These are phyloP conservation scores for Isabelozyma heimii DNA, from an alignment of 805 yeast species.

Conservation along the genomic window DNA sequence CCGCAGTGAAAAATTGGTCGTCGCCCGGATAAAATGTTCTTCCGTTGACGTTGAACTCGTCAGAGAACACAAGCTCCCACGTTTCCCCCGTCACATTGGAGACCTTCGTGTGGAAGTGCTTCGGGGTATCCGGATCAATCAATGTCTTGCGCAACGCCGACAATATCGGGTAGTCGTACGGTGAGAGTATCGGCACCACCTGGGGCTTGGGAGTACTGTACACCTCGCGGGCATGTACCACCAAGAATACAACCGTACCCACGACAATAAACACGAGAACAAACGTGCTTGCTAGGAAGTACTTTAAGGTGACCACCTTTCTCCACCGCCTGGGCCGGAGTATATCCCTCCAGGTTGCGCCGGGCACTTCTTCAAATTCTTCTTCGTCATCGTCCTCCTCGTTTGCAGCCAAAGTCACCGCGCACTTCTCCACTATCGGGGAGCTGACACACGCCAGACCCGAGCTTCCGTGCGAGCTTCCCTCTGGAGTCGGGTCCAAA, in stretches of 20 bases:
- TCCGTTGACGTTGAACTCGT: slow-evolving; percentile 38
- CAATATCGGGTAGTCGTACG: slow-evolving; percentile 56
- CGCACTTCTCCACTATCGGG: too few relatives aligned
- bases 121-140: slow-evolving; percentile 73
- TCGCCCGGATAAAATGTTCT: slow-evolving; percentile 37
- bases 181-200: slow-evolving; percentile 43
- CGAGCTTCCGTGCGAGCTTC: neutral
- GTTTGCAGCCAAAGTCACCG: neutral
- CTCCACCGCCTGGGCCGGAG: neutral
- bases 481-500: neutral
- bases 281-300: slow-evolving; percentile 6
- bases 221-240: slow-evolving; percentile 3
- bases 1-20: slow-evolving; percentile 37
- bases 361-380: slow-evolving; percentile 3
- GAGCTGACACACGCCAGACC: too few relatives aligned
- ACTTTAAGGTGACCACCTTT: slow-evolving; percentile 6
- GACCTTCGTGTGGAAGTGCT: slow-evolving; percentile 43
- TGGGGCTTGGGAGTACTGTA: slow-evolving; percentile 8
- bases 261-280: slow-evolving; percentile 7
- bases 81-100: slow-evolving; percentile 27
- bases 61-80: slow-evolving; percentile 36
- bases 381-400: slow-evolving; percentile 3
- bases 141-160: slow-evolving; percentile 59
- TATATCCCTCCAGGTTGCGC: neutral
- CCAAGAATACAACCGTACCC: slow-evolving; percentile 11